A percentile compares a stretch with the other conserved stretches of the same genome.
Evolutionary conservation across 495 filamentous ascomycete genomes (phyloP).

Genomic region (Hyaloscypha finlandica): DNA sequence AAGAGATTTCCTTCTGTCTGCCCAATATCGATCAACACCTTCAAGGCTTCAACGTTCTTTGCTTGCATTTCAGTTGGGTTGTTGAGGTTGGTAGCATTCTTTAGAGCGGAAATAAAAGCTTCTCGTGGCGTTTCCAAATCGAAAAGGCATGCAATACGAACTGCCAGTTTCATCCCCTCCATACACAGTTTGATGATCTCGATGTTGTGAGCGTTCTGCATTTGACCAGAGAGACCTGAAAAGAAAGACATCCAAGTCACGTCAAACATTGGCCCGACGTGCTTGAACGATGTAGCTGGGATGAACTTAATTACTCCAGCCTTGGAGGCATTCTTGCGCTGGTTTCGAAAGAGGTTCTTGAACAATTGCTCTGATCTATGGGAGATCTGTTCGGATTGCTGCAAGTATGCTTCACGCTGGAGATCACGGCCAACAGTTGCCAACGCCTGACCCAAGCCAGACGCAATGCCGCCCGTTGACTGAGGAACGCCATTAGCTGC

Average conservation of each 20-base stretch:
- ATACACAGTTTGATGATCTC: constrained; percentile 89
- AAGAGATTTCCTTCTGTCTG: constrained; percentile 89
- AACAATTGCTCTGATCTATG: constrained; percentile 73
- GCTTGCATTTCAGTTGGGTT: constrained; percentile 94
- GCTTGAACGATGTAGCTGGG: constrained; percentile 86
- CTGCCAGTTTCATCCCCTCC: constrained; percentile 92
- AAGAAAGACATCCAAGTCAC: constrained; percentile 99
- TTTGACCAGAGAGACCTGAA: constrained; percentile 85
- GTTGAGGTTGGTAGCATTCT: constrained; percentile 91
- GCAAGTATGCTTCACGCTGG: constrained; percentile 88
- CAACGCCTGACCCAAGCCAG: constrained; percentile 85
- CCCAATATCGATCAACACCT: constrained; percentile 85
- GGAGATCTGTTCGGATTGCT: constrained; percentile 90
- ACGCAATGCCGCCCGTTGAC: constrained; percentile 70
- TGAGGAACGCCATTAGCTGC: constrained; percentile 68
- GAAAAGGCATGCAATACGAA: constrained; percentile 90
- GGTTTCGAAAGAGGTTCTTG: constrained; percentile 82
- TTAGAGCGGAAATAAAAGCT: constrained; percentile 91
- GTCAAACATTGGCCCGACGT: constrained; percentile 98
- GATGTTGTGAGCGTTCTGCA: constrained; percentile 88
- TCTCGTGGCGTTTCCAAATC: constrained; percentile 86
- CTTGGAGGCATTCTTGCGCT: constrained; percentile 73
- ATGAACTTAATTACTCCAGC: constrained; percentile 76
- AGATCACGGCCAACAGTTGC: constrained; percentile 89
- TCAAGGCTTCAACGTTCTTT: constrained; percentile 94